Conservation (phyloP, 768 basidiomycete species). For the Paxillus ammoniavirescens region DNA sequence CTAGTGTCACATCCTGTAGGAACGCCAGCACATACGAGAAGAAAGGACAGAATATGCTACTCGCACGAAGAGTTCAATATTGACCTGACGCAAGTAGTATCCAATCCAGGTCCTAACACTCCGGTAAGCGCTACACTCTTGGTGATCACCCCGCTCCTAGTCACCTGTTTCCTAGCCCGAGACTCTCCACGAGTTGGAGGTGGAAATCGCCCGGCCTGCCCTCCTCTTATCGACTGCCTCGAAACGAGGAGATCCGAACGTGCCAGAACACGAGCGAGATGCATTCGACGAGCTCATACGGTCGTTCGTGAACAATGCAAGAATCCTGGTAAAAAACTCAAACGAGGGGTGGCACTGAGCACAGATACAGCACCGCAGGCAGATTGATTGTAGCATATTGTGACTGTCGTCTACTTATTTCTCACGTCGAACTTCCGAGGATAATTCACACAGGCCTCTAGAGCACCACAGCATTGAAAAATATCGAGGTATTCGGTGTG, state of each 20-base stretch:
- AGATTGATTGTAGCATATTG: not conserved
- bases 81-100: constrained; percentile 90
- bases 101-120: constrained; percentile 43
- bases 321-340: constrained; percentile 84
- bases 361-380: not conserved
- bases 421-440: not conserved
- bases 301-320: constrained; percentile 89
- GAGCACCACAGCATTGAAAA: constrained; percentile 12
- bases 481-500: not conserved
- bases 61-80: constrained; percentile 90
- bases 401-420: not conserved
- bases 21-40: constrained; percentile 54
- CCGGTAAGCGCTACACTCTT: constrained; percentile 42
- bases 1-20: constrained; percentile 70
- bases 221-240: constrained; percentile 69
- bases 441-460: constrained; percentile 3
- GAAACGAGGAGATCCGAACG: constrained; percentile 61
- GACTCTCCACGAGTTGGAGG: constrained; percentile 81
- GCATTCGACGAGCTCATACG: constrained; percentile 91
- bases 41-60: constrained; percentile 92
- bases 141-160: constrained; percentile 2
- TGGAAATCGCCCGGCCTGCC: constrained; percentile 77
- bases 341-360: constrained; percentile 43
- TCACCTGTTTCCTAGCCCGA: constrained; percentile 43
- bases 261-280: constrained; percentile 60